Evolutionary conservation across 495 filamentous ascomycete species (phyloP).

Genomic region (Aspergillus egyptiacus): DNA sequence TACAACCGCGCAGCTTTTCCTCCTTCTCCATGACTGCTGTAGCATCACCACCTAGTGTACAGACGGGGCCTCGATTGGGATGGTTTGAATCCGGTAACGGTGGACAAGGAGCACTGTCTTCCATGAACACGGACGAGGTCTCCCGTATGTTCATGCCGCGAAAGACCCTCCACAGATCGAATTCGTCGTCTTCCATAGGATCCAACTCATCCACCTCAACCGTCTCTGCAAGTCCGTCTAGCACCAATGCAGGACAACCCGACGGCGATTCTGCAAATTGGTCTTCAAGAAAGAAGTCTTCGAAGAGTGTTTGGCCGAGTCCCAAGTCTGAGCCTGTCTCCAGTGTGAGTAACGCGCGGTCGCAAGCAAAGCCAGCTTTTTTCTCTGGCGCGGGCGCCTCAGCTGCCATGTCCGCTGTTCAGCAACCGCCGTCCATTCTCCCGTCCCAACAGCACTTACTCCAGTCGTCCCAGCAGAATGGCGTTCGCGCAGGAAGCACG

Average conservation of each 20-base stretch:
- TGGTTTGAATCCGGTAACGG: slow-evolving; percentile 61
- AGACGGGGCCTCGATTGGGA: slow-evolving; percentile 59
- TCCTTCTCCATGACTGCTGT: slow-evolving; percentile 87
- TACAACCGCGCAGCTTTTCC: slow-evolving; percentile 17
- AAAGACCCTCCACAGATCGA: slow-evolving; percentile 76
- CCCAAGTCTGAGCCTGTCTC: slow-evolving; percentile 63
- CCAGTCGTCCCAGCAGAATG: slow-evolving; percentile 57
- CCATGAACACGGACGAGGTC: slow-evolving; percentile 81
- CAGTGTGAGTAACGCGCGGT: slow-evolving; percentile 54
- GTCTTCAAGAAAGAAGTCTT: slow-evolving; percentile 61
- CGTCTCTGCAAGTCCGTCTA: slow-evolving; percentile 35
- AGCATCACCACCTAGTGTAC: slow-evolving; percentile 85
- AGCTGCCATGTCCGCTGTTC: slow-evolving; percentile 64
- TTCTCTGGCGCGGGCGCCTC: slow-evolving; percentile 62
- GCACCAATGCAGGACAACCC: slow-evolving; percentile 44
- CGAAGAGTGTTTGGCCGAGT: slow-evolving; percentile 65
- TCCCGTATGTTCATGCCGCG: slow-evolving; percentile 83
- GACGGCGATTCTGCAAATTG: slow-evolving; percentile 45
- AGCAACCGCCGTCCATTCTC: slow-evolving; percentile 66
- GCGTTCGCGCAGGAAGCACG: slow-evolving; percentile 50
- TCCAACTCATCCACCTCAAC: slow-evolving; percentile 53
- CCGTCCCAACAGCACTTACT: slow-evolving; percentile 67
- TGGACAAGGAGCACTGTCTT: slow-evolving; percentile 65
- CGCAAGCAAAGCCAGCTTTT: slow-evolving; percentile 56
- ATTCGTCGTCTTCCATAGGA: slow-evolving; percentile 79